These are phyloP conservation scores for Magnolia officinalis DNA, from an alignment of 164 flowering plant species.

Conservation along the genomic window DNA sequence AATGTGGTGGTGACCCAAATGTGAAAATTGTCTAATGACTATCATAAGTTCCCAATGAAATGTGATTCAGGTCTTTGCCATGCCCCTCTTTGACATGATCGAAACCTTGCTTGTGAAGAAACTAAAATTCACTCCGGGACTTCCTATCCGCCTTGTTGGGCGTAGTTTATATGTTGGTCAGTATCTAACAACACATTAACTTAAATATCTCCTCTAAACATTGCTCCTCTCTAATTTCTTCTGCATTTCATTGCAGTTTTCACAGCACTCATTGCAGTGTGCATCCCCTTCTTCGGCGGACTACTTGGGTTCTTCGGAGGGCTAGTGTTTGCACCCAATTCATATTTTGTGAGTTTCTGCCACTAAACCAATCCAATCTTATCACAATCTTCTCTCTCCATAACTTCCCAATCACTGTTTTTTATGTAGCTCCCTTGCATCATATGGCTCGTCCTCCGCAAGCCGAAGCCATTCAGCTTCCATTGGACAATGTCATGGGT, in stretches of 20 bases:
- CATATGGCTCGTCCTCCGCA: slow-evolving; percentile 26
- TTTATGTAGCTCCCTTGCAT: slow-evolving; percentile 34
- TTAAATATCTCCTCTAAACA: neutral
- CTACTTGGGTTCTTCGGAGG: slow-evolving; percentile 38
- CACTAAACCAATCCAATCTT: neutral
- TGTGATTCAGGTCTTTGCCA: slow-evolving; percentile 27
- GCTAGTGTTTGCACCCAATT: slow-evolving; percentile 29
- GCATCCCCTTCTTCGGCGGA: slow-evolving; percentile 42
- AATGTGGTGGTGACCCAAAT: neutral
- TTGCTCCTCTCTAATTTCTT: neutral
- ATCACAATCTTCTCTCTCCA: neutral
- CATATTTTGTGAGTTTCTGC: slow-evolving; percentile 29
- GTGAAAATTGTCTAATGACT: too few relatives aligned
- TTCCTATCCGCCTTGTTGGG: slow-evolving; percentile 21
- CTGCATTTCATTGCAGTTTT: slow-evolving; percentile 9
- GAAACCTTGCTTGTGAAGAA: slow-evolving; percentile 24
- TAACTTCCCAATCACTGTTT: neutral
- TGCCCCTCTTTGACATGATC: slow-evolving; percentile 34
- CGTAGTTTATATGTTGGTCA: slow-evolving; percentile 34
- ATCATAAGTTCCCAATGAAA: neutral
- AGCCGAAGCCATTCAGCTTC: slow-evolving; percentile 27
- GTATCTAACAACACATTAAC: slow-evolving; percentile 1
- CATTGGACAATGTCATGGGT: slow-evolving; percentile 34
- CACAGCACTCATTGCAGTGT: slow-evolving; percentile 21
- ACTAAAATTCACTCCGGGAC: slow-evolving; percentile 17